phyloP scores from a whole-genome alignment of 768 basidiomycete genomes.

The Lactifluus volemus region DNA sequence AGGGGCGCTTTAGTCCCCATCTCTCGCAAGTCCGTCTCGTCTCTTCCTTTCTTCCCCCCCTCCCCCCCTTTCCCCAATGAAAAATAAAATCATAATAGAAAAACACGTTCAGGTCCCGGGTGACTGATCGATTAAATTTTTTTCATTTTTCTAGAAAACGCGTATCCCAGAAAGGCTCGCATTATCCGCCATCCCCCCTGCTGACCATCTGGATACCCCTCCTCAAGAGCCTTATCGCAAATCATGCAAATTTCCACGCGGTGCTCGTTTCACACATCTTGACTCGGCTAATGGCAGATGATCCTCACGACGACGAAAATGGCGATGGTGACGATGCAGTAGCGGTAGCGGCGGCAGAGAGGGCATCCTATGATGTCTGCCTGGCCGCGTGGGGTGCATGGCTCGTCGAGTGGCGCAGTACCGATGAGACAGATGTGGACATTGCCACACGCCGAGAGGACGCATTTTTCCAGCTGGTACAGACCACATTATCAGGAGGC shows the following conservation, averaged over 20 bases:
- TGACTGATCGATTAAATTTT: not conserved
- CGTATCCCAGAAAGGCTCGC: conserved; percentile 30
- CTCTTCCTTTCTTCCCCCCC: not conserved
- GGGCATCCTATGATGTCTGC: conserved; percentile 44
- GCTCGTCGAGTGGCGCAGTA: conserved; percentile 38
- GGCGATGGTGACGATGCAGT: conserved; percentile 13
- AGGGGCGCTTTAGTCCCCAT: conserved; percentile 73
- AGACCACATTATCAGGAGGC: conserved; percentile 33
- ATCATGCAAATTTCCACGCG: conserved; percentile 48
- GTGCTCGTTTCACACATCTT: conserved; percentile 42
- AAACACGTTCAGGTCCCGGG: not conserved
- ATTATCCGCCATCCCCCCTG: conserved; percentile 42
- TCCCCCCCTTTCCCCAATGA: not conserved
- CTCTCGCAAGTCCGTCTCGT: conserved; percentile 61
- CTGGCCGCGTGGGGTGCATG: conserved; percentile 66
- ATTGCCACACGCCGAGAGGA: conserved; percentile 37
- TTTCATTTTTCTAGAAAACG: conserved; percentile 42
- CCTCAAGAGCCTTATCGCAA: conserved; percentile 43
- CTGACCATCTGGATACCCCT: conserved; percentile 62
- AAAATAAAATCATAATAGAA: not conserved
- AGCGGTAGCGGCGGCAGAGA: conserved; percentile 17
- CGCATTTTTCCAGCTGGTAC: conserved; percentile 37
- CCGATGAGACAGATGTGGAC: conserved; percentile 28
- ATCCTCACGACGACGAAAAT: not conserved
- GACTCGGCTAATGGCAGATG: conserved; percentile 26